Evolutionary conservation across 768 basidiomycete species (phyloP).

Genomic region (Russula brevipes): DNA sequence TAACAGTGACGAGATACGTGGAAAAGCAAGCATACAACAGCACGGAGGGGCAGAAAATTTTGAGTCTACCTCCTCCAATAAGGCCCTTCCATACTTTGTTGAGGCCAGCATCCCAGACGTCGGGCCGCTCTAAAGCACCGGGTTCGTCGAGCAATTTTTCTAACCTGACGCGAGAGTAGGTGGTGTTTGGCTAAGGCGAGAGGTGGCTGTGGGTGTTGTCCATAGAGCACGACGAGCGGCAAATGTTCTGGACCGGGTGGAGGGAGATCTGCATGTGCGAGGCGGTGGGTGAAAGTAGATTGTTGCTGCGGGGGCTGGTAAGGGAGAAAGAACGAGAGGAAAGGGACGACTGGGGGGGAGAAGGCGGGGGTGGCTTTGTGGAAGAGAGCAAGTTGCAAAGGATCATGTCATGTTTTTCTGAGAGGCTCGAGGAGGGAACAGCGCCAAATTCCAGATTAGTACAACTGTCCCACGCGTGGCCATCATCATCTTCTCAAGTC

Average conservation of each 20-base stretch:
- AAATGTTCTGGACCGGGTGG: constrained; percentile 58
- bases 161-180: constrained; percentile 34
- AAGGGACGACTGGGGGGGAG: background rate
- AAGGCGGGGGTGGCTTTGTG: background rate
- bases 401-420: background rate
- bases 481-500: background rate
- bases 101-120: constrained; percentile 52
- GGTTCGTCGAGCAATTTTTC: constrained; percentile 46
- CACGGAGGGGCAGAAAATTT: constrained; percentile 54
- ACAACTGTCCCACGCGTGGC: constrained; percentile 15
- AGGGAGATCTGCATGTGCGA: constrained; percentile 43
- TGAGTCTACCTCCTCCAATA: constrained; percentile 51
- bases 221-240: constrained; percentile 58
- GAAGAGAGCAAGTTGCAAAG: background rate
- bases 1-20: constrained; percentile 14
- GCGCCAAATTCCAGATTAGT: background rate
- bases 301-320: constrained; percentile 8
- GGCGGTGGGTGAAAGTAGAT: constrained; percentile 38
- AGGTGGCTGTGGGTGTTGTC: constrained; percentile 34
- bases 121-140: constrained; percentile 45
- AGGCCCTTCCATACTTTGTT: constrained; percentile 62
- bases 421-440: too few relatives aligned
- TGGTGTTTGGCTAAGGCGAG: constrained; percentile 25
- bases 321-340: background rate
- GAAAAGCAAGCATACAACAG: constrained; percentile 48